Conservation (phyloP, 2,329 filamentous ascomycete genomes). For the Pyrenochaeta sp. region DNA sequence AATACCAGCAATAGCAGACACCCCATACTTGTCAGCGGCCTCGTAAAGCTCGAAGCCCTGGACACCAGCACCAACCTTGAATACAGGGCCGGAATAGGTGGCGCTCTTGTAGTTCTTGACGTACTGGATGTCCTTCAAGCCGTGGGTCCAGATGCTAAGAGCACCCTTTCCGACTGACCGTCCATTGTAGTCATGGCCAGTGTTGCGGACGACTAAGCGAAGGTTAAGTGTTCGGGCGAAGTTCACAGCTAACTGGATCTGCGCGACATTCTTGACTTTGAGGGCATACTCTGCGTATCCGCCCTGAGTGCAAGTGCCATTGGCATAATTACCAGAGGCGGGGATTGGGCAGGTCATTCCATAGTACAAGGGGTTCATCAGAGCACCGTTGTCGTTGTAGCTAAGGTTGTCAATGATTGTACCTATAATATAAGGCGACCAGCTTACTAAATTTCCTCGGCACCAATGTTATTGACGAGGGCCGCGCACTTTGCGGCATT, state of each 20-base stretch:
- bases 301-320: constrained; percentile 40
- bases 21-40: constrained; percentile 41
- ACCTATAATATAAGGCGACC: not conserved
- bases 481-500: constrained; percentile 33
- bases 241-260: constrained; percentile 45
- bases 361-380: constrained; percentile 42
- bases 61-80: constrained; percentile 45
- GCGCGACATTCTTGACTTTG: constrained; percentile 38
- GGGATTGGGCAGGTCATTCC: constrained; percentile 40
- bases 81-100: constrained; percentile 37
- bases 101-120: constrained; percentile 34
- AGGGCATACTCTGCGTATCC: constrained; percentile 40
- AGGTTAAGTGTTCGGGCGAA: constrained; percentile 43
- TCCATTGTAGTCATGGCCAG: constrained; percentile 45
- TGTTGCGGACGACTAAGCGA: constrained; percentile 43
- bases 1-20: constrained; percentile 35
- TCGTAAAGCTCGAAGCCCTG: constrained; percentile 41
- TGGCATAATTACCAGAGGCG: constrained; percentile 21
- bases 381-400: constrained; percentile 33
- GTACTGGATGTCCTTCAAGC: constrained; percentile 41
- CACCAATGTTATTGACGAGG: constrained; percentile 23
- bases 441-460: constrained; percentile 33
- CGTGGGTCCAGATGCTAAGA: constrained; percentile 42
- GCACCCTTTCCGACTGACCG: constrained; percentile 37
- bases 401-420: constrained; percentile 12